Base-by-base conservation (phyloP, 2,329 filamentous ascomycete genomes). In the Paecilomyces niveus region DNA sequence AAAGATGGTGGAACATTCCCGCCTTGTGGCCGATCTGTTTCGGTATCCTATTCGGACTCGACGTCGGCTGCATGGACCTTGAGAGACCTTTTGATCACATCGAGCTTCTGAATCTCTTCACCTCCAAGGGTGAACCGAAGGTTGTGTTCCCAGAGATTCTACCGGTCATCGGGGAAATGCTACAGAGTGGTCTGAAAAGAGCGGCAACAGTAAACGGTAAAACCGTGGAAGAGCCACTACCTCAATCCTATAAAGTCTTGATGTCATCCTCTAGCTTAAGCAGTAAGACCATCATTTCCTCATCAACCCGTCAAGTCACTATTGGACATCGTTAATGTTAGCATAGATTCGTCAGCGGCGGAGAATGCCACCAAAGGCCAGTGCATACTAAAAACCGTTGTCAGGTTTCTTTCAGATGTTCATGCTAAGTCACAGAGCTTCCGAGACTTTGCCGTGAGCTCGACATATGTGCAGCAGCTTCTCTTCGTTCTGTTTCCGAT, bases 11-110 rank as follows among this genome's bases (percentile, higher is more conserved):
- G 93, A 87, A 90, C 67, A 83, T 92, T 15, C 85, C 92, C 2
- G 85, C 86, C 0, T 75, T 97, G 26, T 97, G 94, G 94, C 86
- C 88, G 0, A 87, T 94, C 51, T 92, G 89, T 68, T 90, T 99
- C 73, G 87, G 90, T 56, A 89, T 97, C 22, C 75, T 99, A 2
- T 96, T 99, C 68, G 92, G 90, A 0, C 82, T 86, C 50, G 92
- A 97, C 68, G 84, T 95, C 53, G 86, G 86, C 1, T 84, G 84
- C 54, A 83, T 92, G 64, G 84, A 92, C 67, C 84, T 92, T 64
- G 85, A 89, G 55, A 82, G 84, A 63, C 81, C 86, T 26, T 89
- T 96, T 65, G 88, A 93, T 64, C 81, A 89, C 18, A 87, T 85
- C 63, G 88, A 83, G 59, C 80, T 99, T 1, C 74, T 92, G 3